Conservation (phyloP, 176 grass and related monocot species). For the Dactylis glomerata region DNA sequence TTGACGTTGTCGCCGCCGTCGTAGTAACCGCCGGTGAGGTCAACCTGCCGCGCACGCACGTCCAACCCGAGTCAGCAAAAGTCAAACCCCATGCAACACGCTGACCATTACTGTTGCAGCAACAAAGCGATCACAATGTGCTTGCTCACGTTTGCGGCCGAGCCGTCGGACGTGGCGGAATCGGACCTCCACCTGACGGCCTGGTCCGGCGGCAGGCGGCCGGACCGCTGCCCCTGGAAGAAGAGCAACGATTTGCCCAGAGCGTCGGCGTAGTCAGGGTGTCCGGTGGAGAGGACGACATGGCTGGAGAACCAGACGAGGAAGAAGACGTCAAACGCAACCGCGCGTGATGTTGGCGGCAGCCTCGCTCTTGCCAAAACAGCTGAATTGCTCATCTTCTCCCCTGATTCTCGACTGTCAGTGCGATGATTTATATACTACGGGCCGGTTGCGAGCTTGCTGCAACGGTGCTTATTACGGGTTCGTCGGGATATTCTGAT, state of each 20-base stretch:
- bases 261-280: conserved; percentile 68
- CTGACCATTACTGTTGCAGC: not conserved
- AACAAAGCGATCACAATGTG: not conserved
- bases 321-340: not conserved
- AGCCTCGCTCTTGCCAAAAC: not conserved
- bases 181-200: conserved; percentile 69
- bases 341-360: not conserved
- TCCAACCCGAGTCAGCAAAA: not conserved
- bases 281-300: conserved; percentile 41
- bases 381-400: not conserved
- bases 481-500: not conserved
- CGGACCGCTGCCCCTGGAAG: conserved; percentile 90
- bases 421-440: not conserved
- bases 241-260: conserved; percentile 75
- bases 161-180: conserved; percentile 79
- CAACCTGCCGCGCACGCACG: conserved; percentile 44
- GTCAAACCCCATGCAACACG: not conserved
- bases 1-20: conserved; percentile 93
- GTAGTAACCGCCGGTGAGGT: conserved; percentile 83
- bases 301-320: not conserved
- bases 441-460: not conserved
- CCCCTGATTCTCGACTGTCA: not conserved
- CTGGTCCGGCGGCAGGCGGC: conserved; percentile 62
- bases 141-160: conserved; percentile 43
- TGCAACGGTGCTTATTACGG: not conserved